Base-by-base conservation (phyloP, 176 grass and related monocot genomes). In the Raddia distichophylla region DNA sequence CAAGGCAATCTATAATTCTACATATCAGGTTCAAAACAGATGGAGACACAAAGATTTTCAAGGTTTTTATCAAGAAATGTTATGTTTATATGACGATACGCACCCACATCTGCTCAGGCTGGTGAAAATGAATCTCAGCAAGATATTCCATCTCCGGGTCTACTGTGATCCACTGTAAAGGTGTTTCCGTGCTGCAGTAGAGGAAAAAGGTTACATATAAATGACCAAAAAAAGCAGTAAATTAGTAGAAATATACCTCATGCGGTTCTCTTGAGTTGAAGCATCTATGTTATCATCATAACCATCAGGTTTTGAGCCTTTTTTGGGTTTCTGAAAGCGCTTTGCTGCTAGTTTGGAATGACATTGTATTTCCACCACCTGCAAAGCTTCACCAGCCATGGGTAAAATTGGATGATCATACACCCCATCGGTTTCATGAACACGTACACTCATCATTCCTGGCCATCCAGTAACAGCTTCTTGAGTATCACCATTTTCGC, bases 131-230 rank as follows among this genome's bases (percentile, higher is more conserved):
- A 58, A 90, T 90, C 85, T 98, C 95, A 65, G 95, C 89, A 86
- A 98, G 95, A 71, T 95, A 98, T 80, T 98, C 95, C 95, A 98
- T 95, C 74, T 98, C 95, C 4, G 95, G 95, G 71, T 98, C 95
- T 49, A 90, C 84, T 91, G 92, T 91, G 75, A 98, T 89, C 95
- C 95, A 98, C 64, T 90, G 73, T 72, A 98, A 91, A 84, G 95
- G 95, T 51, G 95, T 91, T 84, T 98, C 95, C 14, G 93, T 88
- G 46, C 95, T 98, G 84, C 55, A 91, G 35, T 70, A 74, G 6
- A 64, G 60, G 84, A 48, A 48, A 60, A 65, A 78, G 77, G 60
- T 77, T 37, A 49, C 47, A 20, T 34, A 68, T 1, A 63, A 79
- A 83, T 22, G 6, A 73, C 65, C 74, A 6, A 47, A n/a, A 5